phyloP scores from a whole-genome alignment of 306 rosid species.

The Morella rubra region DNA sequence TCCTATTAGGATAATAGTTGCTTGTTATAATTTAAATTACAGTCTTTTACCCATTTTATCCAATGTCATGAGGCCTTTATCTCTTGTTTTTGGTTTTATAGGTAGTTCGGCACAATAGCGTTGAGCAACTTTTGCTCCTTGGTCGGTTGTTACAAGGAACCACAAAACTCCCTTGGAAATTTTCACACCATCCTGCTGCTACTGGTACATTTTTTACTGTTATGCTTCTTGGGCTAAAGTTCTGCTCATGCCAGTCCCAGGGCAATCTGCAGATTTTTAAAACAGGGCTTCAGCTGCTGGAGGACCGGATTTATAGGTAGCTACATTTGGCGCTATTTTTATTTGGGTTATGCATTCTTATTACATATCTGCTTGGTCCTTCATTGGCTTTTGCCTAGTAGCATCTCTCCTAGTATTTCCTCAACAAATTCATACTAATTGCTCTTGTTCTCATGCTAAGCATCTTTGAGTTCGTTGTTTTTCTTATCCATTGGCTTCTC shows the following conservation, averaged over 20 bases:
- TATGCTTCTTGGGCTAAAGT: conserved; percentile 96
- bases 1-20: background rate
- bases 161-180: conserved; percentile 80
- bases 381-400: conserved; percentile 1
- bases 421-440: background rate
- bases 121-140: conserved; percentile 95
- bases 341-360: conserved; percentile 27
- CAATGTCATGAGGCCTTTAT: conserved; percentile 6
- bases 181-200: conserved; percentile 96
- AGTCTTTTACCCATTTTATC: conserved; percentile 9
- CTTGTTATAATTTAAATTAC: conserved; percentile 9
- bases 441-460: background rate
- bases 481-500: background rate
- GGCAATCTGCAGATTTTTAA: conserved; percentile 80
- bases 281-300: conserved; percentile 87
- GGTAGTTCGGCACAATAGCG: conserved; percentile 92
- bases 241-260: conserved; percentile 91
- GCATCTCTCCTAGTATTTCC: background rate
- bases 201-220: conserved; percentile 92
- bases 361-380: conserved; percentile 10
- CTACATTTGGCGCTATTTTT: conserved; percentile 23
- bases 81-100: conserved; percentile 37
- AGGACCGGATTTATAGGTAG: conserved; percentile 89
- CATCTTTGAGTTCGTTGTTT: background rate
- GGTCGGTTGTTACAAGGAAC: conserved; percentile 97